Conservation (phyloP, 2,329 filamentous ascomycete genomes). For the Fusarium miscanthi region DNA sequence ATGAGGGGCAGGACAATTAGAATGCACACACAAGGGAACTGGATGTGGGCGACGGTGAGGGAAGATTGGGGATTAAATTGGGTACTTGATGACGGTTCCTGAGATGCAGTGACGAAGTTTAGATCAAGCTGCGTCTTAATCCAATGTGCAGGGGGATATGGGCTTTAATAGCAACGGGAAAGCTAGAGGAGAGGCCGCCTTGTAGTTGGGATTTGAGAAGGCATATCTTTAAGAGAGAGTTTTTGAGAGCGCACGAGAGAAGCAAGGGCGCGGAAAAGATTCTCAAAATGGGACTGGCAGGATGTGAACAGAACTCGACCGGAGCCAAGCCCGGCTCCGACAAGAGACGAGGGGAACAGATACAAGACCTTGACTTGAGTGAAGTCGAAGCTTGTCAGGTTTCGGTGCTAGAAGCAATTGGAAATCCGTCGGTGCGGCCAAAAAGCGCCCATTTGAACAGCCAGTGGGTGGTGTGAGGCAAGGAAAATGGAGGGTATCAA, state of each 20-base stretch:
- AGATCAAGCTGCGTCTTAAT: slow-evolving; percentile 26
- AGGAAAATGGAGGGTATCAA: slow-evolving; percentile 42
- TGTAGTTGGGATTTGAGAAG: slow-evolving; percentile 34
- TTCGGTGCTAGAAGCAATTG: slow-evolving; percentile 36
- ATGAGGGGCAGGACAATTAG: slow-evolving; percentile 34
- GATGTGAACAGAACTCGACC: slow-evolving; percentile 46
- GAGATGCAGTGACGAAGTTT: slow-evolving; percentile 17
- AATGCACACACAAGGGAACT: slow-evolving; percentile 30
- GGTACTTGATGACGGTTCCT: slow-evolving; percentile 32
- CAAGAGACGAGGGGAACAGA: slow-evolving; percentile 43
- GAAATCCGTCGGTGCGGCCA: slow-evolving; percentile 35
- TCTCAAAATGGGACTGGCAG: slow-evolving; percentile 46
- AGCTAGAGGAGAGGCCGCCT: slow-evolving; percentile 37
- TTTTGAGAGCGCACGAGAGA: slow-evolving; percentile 41
- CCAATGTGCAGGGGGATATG: slow-evolving; percentile 17
- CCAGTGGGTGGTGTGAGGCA: slow-evolving; percentile 33
- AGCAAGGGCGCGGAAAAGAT: slow-evolving; percentile 45
- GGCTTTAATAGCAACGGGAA: slow-evolving; percentile 31
- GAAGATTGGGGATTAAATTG: slow-evolving; percentile 35
- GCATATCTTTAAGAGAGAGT: slow-evolving; percentile 42
- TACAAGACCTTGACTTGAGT: slow-evolving; percentile 37
- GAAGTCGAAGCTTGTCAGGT: slow-evolving; percentile 35
- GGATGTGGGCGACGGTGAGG: slow-evolving; percentile 27
- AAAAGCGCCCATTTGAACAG: slow-evolving; percentile 13
- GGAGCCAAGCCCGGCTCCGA: slow-evolving; percentile 48